Percentiles rank a stretch among this genome's conserved stretches.
These are phyloP conservation scores for Colletotrichum acutatum DNA, from an alignment of 2,329 filamentous ascomycete species.

Conservation along the genomic window DNA sequence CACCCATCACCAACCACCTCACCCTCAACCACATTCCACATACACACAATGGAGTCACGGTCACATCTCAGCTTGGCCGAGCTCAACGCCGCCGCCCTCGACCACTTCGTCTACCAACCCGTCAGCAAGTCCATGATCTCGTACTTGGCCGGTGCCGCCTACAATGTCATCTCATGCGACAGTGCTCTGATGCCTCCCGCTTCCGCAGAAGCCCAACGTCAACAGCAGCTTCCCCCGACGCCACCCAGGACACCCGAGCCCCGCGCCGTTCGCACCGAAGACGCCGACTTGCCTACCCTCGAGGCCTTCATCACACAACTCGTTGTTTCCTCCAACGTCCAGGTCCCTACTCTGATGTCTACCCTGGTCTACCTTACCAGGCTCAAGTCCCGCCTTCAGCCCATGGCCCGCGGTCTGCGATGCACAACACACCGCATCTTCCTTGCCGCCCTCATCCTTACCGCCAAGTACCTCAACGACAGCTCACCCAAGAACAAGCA, in stretches of 20 bases:
- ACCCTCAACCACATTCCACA: constrained; percentile 41
- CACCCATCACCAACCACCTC: constrained; percentile 20
- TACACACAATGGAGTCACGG: constrained; percentile 58
- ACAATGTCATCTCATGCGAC: constrained; percentile 85
- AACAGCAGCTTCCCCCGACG: constrained; percentile 54
- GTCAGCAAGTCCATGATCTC: constrained; percentile 81
- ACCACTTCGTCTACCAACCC: constrained; percentile 82
- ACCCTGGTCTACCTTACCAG: constrained; percentile 92
- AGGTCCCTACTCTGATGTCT: constrained; percentile 97
- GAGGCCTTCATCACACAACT: constrained; percentile 93
- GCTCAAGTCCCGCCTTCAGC: constrained; percentile 85
- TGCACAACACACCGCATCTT: constrained; percentile 99
- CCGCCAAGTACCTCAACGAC: constrained; percentile 98
- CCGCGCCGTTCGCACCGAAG: constrained; percentile 56
- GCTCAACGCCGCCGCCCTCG: constrained; percentile 79
- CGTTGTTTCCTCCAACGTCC: constrained; percentile 92
- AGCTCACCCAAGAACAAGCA: constrained; percentile 99
- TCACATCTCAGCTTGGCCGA: constrained; percentile 59
- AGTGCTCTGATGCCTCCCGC: constrained; percentile 62
- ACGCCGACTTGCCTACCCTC: constrained; percentile 76
- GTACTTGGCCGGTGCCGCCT: constrained; percentile 79
- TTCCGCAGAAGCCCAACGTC: constrained; percentile 48
- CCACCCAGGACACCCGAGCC: constrained; percentile 62
- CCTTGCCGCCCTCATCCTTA: constrained; percentile 83
- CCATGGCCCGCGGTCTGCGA: constrained; percentile 93